phyloP scores from a whole-genome alignment of 371 early-diverging fungal genomes.

The Rhizopus microsporus region DNA sequence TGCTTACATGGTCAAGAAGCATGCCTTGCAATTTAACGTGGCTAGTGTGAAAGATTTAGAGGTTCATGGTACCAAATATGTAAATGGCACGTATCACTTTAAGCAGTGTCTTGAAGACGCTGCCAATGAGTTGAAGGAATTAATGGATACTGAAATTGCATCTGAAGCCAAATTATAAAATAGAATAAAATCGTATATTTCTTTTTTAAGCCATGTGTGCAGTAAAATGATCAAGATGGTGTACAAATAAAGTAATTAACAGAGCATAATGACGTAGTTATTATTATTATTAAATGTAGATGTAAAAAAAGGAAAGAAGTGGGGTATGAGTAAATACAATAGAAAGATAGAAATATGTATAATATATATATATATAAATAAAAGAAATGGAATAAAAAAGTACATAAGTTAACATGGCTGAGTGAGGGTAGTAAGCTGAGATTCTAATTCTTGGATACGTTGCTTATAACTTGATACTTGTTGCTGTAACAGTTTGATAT shows the following conservation, averaged over 20 bases:
- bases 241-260: too few relatives aligned
- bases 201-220: too few relatives aligned
- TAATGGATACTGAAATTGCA: conserved; percentile 59
- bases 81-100: conserved; percentile 52
- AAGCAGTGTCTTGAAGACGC: conserved; percentile 62
- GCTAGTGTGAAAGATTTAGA: conserved; percentile 62
- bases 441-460: conserved; percentile 77
- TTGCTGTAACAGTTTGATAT: conserved; percentile 76
- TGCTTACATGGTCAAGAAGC: conserved; percentile 92
- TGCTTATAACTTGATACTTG: conserved; percentile 54
- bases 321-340: too few relatives aligned
- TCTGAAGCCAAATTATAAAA: conserved; percentile 53
- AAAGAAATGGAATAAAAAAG: not conserved
- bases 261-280: too few relatives aligned
- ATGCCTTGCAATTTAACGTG: conserved; percentile 84
- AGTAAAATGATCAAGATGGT: too few relatives aligned
- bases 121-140: conserved; percentile 70
- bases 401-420: too few relatives aligned
- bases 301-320: too few relatives aligned
- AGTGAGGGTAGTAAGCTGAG: conserved; percentile 19
- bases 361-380: not conserved
- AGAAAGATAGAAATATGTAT: not conserved
- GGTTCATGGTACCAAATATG: conserved; percentile 45
- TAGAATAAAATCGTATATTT: too few relatives aligned
- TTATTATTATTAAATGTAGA: too few relatives aligned